These are phyloP conservation scores for Candida nemodendra DNA, from an alignment of 805 yeast genomes.

Conservation along the genomic window DNA sequence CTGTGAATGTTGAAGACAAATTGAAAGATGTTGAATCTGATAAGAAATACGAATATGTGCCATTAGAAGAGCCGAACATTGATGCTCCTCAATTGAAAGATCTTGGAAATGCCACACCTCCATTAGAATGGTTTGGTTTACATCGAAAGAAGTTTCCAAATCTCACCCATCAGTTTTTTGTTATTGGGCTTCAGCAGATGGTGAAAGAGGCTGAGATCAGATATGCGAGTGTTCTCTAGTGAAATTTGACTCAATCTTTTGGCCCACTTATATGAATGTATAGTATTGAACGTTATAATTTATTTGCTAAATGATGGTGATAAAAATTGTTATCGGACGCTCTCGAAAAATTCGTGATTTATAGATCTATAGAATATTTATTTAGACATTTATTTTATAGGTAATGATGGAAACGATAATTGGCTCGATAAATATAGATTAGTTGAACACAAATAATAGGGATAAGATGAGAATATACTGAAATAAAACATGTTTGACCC, in stretches of 20 bases:
- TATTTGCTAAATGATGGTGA: no score
- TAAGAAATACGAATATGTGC: slow-evolving; percentile 49
- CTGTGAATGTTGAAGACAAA: slow-evolving; percentile 38
- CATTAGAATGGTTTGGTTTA: slow-evolving; percentile 96
- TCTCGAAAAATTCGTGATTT: no score
- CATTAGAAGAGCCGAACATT: slow-evolving; percentile 74
- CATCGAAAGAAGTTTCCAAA: slow-evolving; percentile 85
- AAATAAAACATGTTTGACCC: neutral
- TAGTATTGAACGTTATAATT: no score
- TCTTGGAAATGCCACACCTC: slow-evolving; percentile 96
- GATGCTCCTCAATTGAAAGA: slow-evolving; percentile 89
- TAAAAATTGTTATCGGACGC: no score
- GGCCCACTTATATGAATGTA: no score
- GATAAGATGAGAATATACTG: no score
- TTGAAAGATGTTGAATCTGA: slow-evolving; percentile 49
- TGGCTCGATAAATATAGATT: no score
- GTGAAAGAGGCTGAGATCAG: slow-evolving; percentile 65
- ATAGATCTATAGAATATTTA: no score
- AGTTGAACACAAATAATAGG: no score
- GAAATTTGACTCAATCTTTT: no score
- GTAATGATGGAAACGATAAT: no score
- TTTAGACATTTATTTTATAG: no score
- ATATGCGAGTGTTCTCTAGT: slow-evolving; percentile 50
- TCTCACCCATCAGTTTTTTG: slow-evolving; percentile 76
- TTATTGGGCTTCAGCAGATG: slow-evolving; percentile 69